phyloP scores from a whole-genome alignment of 169 alveolate species.

The Babesia bigemina region DNA sequence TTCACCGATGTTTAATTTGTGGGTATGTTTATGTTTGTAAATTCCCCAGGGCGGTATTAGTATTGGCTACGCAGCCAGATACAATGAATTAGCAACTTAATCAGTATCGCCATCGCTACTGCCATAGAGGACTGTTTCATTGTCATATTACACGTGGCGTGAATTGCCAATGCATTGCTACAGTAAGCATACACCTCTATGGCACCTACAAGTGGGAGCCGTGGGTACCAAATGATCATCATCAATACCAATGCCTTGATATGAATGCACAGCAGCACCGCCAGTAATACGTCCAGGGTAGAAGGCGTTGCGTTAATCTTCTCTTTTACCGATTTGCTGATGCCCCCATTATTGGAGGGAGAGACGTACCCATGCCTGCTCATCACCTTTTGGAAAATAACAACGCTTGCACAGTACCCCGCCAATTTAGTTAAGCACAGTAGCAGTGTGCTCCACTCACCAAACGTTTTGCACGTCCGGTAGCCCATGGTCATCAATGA shows the following conservation, averaged over 20 bases:
- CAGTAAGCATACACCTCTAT: constrained; percentile 44
- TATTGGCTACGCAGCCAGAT: constrained; percentile 26
- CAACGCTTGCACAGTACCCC: constrained; percentile 25
- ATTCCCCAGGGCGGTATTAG: neutral
- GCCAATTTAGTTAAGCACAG: constrained; percentile 21
- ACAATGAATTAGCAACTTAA: constrained; percentile 35
- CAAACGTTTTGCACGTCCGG: constrained; percentile 15
- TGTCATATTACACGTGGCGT: constrained; percentile 38
- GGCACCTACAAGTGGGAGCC: constrained; percentile 42
- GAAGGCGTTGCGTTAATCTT: constrained; percentile 1
- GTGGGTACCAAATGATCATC: constrained; percentile 64
- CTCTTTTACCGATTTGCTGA: neutral
- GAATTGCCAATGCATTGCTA: constrained; percentile 39
- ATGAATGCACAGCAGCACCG: constrained; percentile 44
- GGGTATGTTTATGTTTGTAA: neutral
- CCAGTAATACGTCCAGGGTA: constrained; percentile 26
- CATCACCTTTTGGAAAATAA: neutral
- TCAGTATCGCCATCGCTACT: constrained; percentile 10
- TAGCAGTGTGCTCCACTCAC: constrained; percentile 26
- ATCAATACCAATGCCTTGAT: constrained; percentile 60
- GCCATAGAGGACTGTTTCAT: neutral
- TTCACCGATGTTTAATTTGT: no score
- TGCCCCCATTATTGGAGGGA: neutral
- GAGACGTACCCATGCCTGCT: neutral
- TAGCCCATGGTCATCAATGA: constrained; percentile 15